These are phyloP conservation scores for Albophoma yamanashiensis DNA, from an alignment of 2,329 filamentous ascomycete genomes.

Conservation along the genomic window DNA sequence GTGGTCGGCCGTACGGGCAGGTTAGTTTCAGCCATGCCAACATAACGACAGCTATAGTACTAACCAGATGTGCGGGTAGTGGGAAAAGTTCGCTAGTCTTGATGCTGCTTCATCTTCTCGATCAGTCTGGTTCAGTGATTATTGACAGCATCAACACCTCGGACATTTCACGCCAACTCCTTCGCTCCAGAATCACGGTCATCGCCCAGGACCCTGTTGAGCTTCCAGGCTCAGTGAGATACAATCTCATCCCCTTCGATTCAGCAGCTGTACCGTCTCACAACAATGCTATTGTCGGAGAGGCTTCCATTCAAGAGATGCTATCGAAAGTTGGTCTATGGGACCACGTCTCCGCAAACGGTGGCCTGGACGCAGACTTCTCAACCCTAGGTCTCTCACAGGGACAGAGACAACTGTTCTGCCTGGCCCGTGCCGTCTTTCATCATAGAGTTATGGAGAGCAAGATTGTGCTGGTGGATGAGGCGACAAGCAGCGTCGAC, in stretches of 20 bases:
- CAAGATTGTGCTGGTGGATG: constrained; percentile 3
- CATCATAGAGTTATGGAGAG: background rate
- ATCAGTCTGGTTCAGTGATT: background rate
- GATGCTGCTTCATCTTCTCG: background rate
- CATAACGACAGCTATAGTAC: background rate
- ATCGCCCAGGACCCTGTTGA: constrained; percentile 17
- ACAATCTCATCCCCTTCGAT: background rate
- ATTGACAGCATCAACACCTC: constrained; percentile 18
- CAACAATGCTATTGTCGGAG: no score
- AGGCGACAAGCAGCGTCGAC: constrained; percentile 6
- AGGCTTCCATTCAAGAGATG: background rate
- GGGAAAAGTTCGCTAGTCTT: constrained; percentile 11
- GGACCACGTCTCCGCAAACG: background rate
- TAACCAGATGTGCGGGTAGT: background rate
- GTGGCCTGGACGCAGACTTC: constrained; percentile 5
- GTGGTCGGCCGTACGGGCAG: constrained; percentile 10
- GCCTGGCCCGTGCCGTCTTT: constrained; percentile 6
- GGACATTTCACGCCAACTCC: constrained; percentile 7
- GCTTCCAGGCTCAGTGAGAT: constrained; percentile 7
- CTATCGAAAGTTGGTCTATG: constrained; percentile 5
- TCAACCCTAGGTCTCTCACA: constrained; percentile 5
- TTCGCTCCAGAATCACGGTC: constrained; percentile 18
- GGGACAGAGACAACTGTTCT: constrained; percentile 9
- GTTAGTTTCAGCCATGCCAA: background rate
- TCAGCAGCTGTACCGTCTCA: background rate